Evolutionary conservation across 495 filamentous ascomycete species (phyloP).

Genomic region (Penicillium bovifimosum): DNA sequence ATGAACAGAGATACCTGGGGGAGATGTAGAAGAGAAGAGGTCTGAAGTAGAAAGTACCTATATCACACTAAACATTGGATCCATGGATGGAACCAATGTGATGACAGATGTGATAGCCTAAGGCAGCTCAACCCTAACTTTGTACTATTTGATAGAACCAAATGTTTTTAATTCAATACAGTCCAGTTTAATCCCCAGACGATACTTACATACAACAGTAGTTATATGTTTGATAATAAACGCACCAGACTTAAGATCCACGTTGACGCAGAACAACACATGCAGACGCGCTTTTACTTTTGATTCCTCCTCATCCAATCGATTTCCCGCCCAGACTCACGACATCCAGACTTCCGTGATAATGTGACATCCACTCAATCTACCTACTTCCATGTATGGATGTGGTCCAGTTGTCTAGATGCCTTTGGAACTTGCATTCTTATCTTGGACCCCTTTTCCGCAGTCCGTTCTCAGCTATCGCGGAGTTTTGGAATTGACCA

Average conservation of each 20-base stretch:
- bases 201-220: not conserved
- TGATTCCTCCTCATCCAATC: conserved; percentile 3
- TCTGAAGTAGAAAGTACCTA: not conserved
- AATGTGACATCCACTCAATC: not conserved
- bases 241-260: conserved; percentile 5
- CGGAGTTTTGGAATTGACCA: not conserved
- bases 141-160: not conserved
- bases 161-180: too few relatives aligned
- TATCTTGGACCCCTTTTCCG: not conserved
- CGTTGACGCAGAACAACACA: conserved; percentile 3
- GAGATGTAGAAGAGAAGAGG: not conserved
- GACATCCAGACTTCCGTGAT: not conserved
- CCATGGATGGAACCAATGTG: not conserved
- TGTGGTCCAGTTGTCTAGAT: not conserved
- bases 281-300: conserved; percentile 5
- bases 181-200: too few relatives aligned
- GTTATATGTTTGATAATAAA: not conserved
- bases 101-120: not conserved
- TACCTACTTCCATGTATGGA: not conserved
- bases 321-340: not conserved
- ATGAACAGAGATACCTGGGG: not conserved
- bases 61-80: not conserved
- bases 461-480: not conserved
- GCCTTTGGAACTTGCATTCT: not conserved
- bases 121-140: not conserved